Base-by-base conservation (phyloP, 805 yeast species). In the Peterozyma toletana region DNA sequence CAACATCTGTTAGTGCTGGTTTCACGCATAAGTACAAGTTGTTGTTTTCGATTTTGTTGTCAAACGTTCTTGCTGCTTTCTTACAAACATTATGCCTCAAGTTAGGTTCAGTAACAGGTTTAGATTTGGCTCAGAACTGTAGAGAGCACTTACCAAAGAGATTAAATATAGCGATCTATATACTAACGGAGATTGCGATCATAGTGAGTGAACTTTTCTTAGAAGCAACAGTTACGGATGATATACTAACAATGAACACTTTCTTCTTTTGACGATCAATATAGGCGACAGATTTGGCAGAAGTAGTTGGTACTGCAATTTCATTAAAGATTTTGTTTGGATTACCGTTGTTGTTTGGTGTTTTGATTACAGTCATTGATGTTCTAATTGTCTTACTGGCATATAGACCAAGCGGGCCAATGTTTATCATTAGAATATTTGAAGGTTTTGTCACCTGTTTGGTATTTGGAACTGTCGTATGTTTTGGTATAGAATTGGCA, bases 221-320 rank as follows among this genome's bases (percentile, higher is more conserved):
- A 7, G 27, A 21, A 21, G 27, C 27, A 21, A n/a, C n/a, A n/a
- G n/a, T 21, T 7, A 7, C 27, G 7, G 7, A 21, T 21, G 7
- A 21, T 5, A 5, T 21, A 21, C 27, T 21, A 21, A 21, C 27
- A 4, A 21, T 7, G 7, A 21, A 21, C 27, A 5, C 27, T 7
- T 21, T 21, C 7, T 21, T 21, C 7, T 21, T 21, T 21, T n/a
- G n/a, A 7, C 27, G 4, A 21, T 7, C 7, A 21, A 21, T 21
- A 5, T 21, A 21, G 27, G 27, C 27, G 9, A 89, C 97, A 0
- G 97, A 89, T 59, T 66, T 89, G 53, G 96, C 96, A 1, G 97
- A 89, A 60, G 96, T 89, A 10, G 91, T 89, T 7, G 97, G 97
- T 2, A 84, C 96, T 3, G 96, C 96, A 10, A 86, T 89, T 39